Evolutionary conservation across 495 filamentous ascomycete genomes (phyloP).

Genomic region (Daldinia vernicosa): DNA sequence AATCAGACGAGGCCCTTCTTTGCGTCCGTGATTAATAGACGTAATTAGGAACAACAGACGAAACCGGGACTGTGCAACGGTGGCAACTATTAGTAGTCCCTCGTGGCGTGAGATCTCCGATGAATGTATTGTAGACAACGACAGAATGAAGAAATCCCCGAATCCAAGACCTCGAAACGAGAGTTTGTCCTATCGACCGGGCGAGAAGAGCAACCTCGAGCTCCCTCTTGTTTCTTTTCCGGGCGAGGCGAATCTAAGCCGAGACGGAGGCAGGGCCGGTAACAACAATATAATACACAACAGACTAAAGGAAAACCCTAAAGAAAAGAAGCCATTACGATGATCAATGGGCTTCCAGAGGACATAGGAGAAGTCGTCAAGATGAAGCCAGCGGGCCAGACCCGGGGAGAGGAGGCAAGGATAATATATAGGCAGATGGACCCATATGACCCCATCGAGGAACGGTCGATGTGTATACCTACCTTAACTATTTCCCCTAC

Average conservation of each 20-base stretch:
- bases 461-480: slow-evolving; percentile 40
- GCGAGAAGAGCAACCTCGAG: slow-evolving; percentile 24
- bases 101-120: slow-evolving; percentile 27
- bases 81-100: slow-evolving; percentile 35
- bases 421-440: slow-evolving; percentile 58
- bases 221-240: slow-evolving; percentile 13
- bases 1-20: slow-evolving; percentile 10
- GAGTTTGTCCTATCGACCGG: slow-evolving; percentile 36
- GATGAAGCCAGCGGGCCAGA: slow-evolving; percentile 49
- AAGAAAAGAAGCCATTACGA: slow-evolving; percentile 56
- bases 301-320: slow-evolving; percentile 46
- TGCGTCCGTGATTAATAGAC: slow-evolving; percentile 28
- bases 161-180: slow-evolving; percentile 30
- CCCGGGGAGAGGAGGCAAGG: slow-evolving; percentile 53
- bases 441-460: slow-evolving; percentile 46
- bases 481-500: slow-evolving; percentile 34
- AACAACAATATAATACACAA: slow-evolving; percentile 45
- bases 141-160: slow-evolving; percentile 43
- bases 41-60: slow-evolving; percentile 39
- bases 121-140: slow-evolving; percentile 30
- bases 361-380: slow-evolving; percentile 50
- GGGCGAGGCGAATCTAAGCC: slow-evolving; percentile 31
- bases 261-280: slow-evolving; percentile 42
- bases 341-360: slow-evolving; percentile 49
- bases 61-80: slow-evolving; percentile 40